Evolutionary conservation across 169 alveolate genomes (phyloP), one percentile per base, ranked within the genome.

Genomic region (Plasmodium gonderi): DNA sequence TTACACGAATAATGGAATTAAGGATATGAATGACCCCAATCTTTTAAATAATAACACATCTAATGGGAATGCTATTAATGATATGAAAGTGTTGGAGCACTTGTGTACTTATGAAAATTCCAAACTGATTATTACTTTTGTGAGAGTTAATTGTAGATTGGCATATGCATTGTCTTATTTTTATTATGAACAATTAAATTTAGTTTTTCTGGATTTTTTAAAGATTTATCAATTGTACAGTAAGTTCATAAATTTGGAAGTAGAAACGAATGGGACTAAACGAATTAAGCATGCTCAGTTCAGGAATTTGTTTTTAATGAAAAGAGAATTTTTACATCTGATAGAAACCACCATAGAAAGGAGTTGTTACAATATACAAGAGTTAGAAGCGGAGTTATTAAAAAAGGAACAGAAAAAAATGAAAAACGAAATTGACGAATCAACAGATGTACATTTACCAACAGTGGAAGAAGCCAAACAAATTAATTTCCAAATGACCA

Each of bases 141-240:
- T 87, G 38, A 74, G 93, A 47, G 93, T 87, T 3, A 87, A 87
- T 42, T 87, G 93, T 26, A 75, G 93, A 54, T 87, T 87, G 82
- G 93, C 93, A n/a, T 87, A 87, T 76, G 93, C 93, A 4, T 31
- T 87, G 54, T 87, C 93, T 1, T 87, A 87, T 33, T 87, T 87
- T 40, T 87, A 87, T 45, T 87, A 87, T 45, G 93, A 87, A 49
- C 93, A 87, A 45, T 17, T 87, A 76, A 42, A 49, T 42, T 87
- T 87, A 76, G 93, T 87, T 33, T 87, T 87, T 33, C 31, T 87
- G 4, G 93, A 87, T 23, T 87, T 87, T 60, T 76, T 96, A 33
- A 91, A 95, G 80, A 94, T 97, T 31, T 98, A 97, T 90, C 92
- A 95, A 36, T 79, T 93, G 64, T 96, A 96, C 79, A 94, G 97